phyloP scores from a whole-genome alignment of 768 basidiomycete species.

The Auricularia heimuer region DNA sequence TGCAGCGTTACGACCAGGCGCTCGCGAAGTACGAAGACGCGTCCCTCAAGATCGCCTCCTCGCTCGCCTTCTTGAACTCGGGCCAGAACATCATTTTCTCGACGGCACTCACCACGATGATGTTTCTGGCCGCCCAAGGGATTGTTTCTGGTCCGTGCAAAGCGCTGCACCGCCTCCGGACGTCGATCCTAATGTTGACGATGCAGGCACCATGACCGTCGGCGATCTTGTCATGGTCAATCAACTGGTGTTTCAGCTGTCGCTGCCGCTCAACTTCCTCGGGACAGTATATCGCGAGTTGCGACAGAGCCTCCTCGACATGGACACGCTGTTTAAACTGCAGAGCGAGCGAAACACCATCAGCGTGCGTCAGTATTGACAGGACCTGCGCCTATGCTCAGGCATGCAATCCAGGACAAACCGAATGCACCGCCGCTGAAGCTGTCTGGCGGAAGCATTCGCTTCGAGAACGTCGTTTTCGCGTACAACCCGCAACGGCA shows the following conservation, averaged over 20 bases:
- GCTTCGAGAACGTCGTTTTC: conserved; percentile 87
- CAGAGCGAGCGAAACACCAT: conserved; percentile 70
- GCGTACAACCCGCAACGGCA: conserved; percentile 86
- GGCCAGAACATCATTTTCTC: conserved; percentile 98
- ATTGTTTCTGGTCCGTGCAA: conserved; percentile 66
- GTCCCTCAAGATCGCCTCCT: conserved; percentile 90
- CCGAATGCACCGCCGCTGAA: conserved; percentile 55
- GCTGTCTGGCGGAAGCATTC: conserved; percentile 76
- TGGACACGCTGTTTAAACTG: conserved; percentile 91
- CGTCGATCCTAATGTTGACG: neutral
- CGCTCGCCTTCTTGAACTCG: conserved; percentile 85
- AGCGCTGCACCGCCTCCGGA: neutral
- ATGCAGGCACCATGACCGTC: conserved; percentile 87
- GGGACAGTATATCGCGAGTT: conserved; percentile 97
- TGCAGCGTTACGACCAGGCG: conserved; percentile 85
- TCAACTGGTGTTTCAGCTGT: conserved; percentile 95
- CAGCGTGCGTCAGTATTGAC: conserved; percentile 29
- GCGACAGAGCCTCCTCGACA: conserved; percentile 90
- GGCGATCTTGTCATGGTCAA: conserved; percentile 99
- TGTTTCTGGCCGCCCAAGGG: conserved; percentile 94
- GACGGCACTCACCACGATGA: conserved; percentile 82
- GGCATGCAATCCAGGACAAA: conserved; percentile 41
- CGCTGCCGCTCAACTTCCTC: conserved; percentile 91
- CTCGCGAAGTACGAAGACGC: conserved; percentile 82
- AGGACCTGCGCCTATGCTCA: too few species aligned